phyloP scores from a whole-genome alignment of 805 yeast species.

The Metschnikowia henanensis region DNA sequence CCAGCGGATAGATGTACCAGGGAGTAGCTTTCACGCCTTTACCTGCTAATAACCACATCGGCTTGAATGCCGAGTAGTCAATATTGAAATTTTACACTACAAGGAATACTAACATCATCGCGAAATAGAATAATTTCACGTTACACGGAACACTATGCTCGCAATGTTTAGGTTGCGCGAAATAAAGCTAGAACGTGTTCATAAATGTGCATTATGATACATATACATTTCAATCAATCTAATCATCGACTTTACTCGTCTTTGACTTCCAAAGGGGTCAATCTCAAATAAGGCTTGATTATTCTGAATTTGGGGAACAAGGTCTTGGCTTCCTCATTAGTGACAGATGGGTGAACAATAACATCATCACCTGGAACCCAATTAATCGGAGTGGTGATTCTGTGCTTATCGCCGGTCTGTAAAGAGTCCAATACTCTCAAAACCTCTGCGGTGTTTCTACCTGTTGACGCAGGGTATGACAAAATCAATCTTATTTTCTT shows the following conservation, averaged over 20 bases:
- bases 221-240: too few relatives aligned
- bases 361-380: conserved; percentile 92
- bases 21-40: too few relatives aligned
- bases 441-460: conserved; percentile 92
- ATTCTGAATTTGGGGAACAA: conserved; percentile 85
- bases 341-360: conserved; percentile 84
- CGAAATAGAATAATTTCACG: too few relatives aligned
- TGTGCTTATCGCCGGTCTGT: conserved; percentile 79
- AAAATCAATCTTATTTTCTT: conserved; percentile 85
- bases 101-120: too few relatives aligned
- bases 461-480: conserved; percentile 91
- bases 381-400: conserved; percentile 88
- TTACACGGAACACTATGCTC: too few relatives aligned
- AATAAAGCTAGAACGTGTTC: too few relatives aligned
- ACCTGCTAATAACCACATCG: too few relatives aligned
- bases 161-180: too few relatives aligned
- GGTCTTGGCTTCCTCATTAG: conserved; percentile 65
- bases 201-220: too few relatives aligned
- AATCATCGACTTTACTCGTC: conserved; percentile 16
- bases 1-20: too few relatives aligned
- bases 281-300: conserved; percentile 89
- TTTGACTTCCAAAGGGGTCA: conserved; percentile 44
- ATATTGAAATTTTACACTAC: too few relatives aligned
- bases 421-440: conserved; percentile 87
- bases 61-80: too few relatives aligned